Percentiles rank a stretch among this genome's conserved stretches.
Conservation (phyloP, 352 stramenopile genomes). For the Phytophthora tentaculata region DNA sequence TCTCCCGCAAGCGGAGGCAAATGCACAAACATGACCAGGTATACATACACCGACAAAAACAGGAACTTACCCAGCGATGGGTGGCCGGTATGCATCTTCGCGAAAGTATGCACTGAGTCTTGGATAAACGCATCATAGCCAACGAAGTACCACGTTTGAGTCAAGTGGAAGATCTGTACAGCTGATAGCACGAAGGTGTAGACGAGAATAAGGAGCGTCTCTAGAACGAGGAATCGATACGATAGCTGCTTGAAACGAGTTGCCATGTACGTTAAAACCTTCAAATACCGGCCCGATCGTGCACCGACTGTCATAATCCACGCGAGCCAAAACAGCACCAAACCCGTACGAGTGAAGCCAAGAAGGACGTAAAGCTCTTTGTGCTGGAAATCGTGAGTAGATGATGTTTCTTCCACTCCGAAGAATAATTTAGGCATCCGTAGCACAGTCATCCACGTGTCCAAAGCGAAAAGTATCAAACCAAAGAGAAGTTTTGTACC, state of each 20-base stretch:
- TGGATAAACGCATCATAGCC: slow-evolving; percentile 77
- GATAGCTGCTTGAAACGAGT: slow-evolving; percentile 88
- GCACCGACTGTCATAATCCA: slow-evolving; percentile 74
- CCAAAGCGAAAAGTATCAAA: slow-evolving; percentile 49
- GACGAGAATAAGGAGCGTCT: slow-evolving; percentile 77
- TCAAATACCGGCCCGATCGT: slow-evolving; percentile 64
- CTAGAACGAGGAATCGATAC: slow-evolving; percentile 84
- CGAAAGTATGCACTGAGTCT: slow-evolving; percentile 71
- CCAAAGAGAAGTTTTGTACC: slow-evolving; percentile 41
- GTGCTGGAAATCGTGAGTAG: slow-evolving; percentile 27
- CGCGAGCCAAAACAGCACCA: slow-evolving; percentile 74
- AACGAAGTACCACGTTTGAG: slow-evolving; percentile 69
- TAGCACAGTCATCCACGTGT: slow-evolving; percentile 66
- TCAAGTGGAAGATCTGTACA: slow-evolving; percentile 69
- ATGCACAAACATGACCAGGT: slow-evolving; percentile 86
- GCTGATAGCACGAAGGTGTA: slow-evolving; percentile 76
- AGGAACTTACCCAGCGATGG: slow-evolving; percentile 74
- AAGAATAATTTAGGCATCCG: slow-evolving; percentile 69
- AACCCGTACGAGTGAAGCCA: slow-evolving; percentile 59
- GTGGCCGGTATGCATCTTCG: slow-evolving; percentile 55
- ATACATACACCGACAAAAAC: slow-evolving; percentile 86
- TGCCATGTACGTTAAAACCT: slow-evolving; percentile 82
- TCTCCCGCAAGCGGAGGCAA: slow-evolving; percentile 61
- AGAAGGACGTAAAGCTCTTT: slow-evolving; percentile 73
- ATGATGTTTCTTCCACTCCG: slow-evolving; percentile 4